A percentile compares a stretch with the other conserved stretches of the same genome.
Conservation (phyloP, 176 grass and related monocot species). For the Rhipidocladum racemiflorum region DNA sequence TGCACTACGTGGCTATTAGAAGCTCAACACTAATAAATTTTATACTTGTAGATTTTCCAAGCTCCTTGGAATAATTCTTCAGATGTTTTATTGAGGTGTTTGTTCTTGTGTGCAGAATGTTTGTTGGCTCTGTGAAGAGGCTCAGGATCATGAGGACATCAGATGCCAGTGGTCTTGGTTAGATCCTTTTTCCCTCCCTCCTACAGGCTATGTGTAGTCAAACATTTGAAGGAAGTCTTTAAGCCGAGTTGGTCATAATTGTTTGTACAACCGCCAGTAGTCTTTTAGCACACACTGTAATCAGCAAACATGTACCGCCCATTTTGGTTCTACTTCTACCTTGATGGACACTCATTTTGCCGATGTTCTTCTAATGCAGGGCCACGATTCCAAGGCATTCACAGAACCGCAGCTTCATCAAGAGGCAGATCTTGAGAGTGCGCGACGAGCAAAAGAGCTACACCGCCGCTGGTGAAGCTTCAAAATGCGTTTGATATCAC, state of each 20-base stretch:
- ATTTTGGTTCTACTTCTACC: background rate
- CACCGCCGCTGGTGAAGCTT: constrained; percentile 35
- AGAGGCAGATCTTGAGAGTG: constrained; percentile 17
- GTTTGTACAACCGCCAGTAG: background rate
- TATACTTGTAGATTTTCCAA: background rate
- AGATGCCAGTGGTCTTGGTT: constrained; percentile 50
- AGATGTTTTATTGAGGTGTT: constrained; percentile 6
- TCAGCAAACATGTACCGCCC: background rate
- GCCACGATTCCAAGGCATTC: background rate
- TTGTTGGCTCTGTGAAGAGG: constrained; percentile 59
- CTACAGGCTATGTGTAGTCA: background rate
- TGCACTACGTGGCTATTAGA: background rate
- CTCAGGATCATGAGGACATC: constrained; percentile 78
- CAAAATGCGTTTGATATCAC: background rate
- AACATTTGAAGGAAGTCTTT: background rate
- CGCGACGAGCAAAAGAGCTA: background rate
- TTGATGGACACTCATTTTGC: background rate
- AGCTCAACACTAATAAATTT: background rate
- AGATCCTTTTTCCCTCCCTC: constrained; percentile 11
- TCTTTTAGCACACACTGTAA: background rate
- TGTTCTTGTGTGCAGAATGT: constrained; percentile 52
- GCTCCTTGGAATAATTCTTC: background rate
- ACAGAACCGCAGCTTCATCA: constrained; percentile 24
- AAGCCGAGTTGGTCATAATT: background rate
- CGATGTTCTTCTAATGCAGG: background rate